Evolutionary conservation across 495 filamentous ascomycete species (phyloP).

Genomic region (Arthonia radiata): DNA sequence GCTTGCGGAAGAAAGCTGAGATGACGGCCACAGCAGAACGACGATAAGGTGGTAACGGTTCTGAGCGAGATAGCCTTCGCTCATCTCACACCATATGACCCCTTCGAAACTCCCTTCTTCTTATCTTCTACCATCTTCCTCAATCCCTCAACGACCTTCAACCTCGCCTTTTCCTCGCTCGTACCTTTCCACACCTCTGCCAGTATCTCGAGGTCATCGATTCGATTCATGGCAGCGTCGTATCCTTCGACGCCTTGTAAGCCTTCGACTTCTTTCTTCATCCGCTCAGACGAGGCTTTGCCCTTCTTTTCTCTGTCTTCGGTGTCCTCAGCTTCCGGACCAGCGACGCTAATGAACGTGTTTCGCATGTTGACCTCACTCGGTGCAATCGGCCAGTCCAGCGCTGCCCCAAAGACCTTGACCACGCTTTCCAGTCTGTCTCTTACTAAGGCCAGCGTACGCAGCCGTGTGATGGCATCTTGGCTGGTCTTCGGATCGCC

Average conservation of each 20-base stretch:
- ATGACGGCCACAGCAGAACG: no score
- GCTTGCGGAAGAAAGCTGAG: no score
- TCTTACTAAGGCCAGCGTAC: slow-evolving; percentile 62
- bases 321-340: slow-evolving; percentile 36
- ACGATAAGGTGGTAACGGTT: no score
- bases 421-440: slow-evolving; percentile 63
- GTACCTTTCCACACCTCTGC: slow-evolving; percentile 76
- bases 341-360: slow-evolving; percentile 40
- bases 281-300: slow-evolving; percentile 38
- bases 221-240: slow-evolving; percentile 41
- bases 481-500: no score
- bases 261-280: slow-evolving; percentile 41
- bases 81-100: no score
- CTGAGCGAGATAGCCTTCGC: no score
- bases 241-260: slow-evolving; percentile 27
- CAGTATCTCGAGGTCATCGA: slow-evolving; percentile 48
- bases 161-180: slow-evolving; percentile 68
- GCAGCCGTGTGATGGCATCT: slow-evolving; percentile 51
- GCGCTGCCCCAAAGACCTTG: slow-evolving; percentile 71
- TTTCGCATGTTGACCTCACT: slow-evolving; percentile 42
- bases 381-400: slow-evolving; percentile 77
- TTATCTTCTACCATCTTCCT: slow-evolving; percentile 29
- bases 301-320: slow-evolving; percentile 41
- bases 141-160: slow-evolving; percentile 57
- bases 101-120: no score